A percentile compares a stretch with the other conserved stretches of the same genome.
These are phyloP conservation scores for Dactylellina sp. DNA, from an alignment of 2,329 filamentous ascomycete genomes.

Conservation along the genomic window DNA sequence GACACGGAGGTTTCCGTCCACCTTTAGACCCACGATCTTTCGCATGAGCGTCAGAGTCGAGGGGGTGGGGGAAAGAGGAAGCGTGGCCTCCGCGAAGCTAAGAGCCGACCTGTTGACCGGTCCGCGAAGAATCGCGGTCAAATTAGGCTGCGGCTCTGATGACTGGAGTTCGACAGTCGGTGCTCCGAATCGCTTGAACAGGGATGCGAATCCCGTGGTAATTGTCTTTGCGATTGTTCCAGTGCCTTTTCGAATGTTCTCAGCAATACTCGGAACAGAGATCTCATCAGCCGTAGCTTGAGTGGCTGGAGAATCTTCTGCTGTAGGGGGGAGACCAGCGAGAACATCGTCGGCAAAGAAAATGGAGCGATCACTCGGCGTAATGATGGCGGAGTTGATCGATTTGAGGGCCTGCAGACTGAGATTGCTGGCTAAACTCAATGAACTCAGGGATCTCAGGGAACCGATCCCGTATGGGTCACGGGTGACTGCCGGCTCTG, in stretches of 20 bases:
- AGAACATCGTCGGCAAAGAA: constrained; percentile 19
- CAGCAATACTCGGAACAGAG: constrained; percentile 12
- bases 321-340: constrained; percentile 21
- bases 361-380: constrained; percentile 27
- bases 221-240: constrained; percentile 35
- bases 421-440: constrained; percentile 32
- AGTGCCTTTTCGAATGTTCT: constrained; percentile 20
- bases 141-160: constrained; percentile 25
- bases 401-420: constrained; percentile 23
- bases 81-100: constrained; percentile 29
- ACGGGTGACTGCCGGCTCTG: constrained; percentile 12
- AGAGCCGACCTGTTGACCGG: constrained; percentile 25
- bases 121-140: constrained; percentile 22
- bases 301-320: constrained; percentile 3
- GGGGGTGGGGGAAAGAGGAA: constrained; percentile 34
- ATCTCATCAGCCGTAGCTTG: constrained; percentile 19
- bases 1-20: constrained; percentile 44
- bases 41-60: constrained; percentile 42
- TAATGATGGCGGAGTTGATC: constrained; percentile 24
- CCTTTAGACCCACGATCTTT: constrained; percentile 46
- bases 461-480: constrained; percentile 19
- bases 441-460: constrained; percentile 27
- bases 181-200: constrained; percentile 48
- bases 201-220: constrained; percentile 24
- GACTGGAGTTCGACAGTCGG: constrained; percentile 28